Percentiles rank a stretch among this genome's conserved stretches.
Evolutionary conservation across 352 stramenopile genomes (phyloP).

Genomic region (Phytophthora sansomeana): DNA sequence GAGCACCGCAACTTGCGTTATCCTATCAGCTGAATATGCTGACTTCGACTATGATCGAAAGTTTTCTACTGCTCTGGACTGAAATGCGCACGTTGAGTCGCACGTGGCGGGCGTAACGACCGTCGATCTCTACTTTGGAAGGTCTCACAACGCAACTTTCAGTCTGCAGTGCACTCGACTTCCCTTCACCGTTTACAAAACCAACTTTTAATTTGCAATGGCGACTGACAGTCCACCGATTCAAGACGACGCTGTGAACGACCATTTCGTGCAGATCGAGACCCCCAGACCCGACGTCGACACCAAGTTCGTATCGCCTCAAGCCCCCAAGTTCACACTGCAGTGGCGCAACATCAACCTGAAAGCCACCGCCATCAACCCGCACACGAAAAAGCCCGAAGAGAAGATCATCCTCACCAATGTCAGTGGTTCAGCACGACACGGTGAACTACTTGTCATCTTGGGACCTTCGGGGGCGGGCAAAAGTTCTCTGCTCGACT

Average conservation of each 20-base stretch:
- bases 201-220: background rate
- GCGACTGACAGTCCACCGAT: background rate
- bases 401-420: constrained; percentile 64
- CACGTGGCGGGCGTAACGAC: background rate
- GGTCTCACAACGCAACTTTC: constrained; percentile 1
- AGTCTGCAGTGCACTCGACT: too few relatives aligned
- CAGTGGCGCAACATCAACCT: constrained; percentile 55
- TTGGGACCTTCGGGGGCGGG: constrained; percentile 79
- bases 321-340: constrained; percentile 38
- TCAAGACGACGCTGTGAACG: background rate
- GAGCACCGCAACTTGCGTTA: background rate
- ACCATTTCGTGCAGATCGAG: constrained; percentile 13
- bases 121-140: background rate
- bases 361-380: constrained; percentile 45
- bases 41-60: too few relatives aligned
- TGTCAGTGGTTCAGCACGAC: constrained; percentile 51
- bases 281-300: constrained; percentile 9
- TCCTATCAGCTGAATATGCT: too few relatives aligned
- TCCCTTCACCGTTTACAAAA: too few relatives aligned
- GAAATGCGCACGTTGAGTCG: too few relatives aligned
- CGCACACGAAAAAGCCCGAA: constrained; percentile 48
- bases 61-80: too few relatives aligned
- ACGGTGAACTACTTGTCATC: constrained; percentile 68
- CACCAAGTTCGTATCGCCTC: constrained; percentile 3
- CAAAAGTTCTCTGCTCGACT: constrained; percentile 95